Base-by-base conservation (phyloP, 352 stramenopile species). In the Globisporangium abappressorium region DNA sequence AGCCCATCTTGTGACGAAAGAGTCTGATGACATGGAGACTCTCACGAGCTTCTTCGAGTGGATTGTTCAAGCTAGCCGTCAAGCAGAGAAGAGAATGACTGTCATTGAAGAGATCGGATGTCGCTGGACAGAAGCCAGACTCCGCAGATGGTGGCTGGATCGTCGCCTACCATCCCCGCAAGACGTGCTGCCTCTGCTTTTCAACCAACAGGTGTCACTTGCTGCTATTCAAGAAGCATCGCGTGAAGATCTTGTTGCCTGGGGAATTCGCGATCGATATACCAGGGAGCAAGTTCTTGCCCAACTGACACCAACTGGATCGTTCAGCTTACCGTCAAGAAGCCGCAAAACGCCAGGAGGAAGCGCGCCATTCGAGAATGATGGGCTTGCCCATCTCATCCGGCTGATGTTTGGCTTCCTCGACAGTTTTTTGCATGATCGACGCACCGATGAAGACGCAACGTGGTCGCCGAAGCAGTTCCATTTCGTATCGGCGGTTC, bases 241-340 rank as follows among this genome's bases (percentile, higher is more conserved):
- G 9, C 78, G 82, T 7, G 84, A 92, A 70, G 84, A 90, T 36
- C 62, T 92, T 0, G 84, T 91, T n/a, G 83, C 80, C 0, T 92
- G 82, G 82, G 82, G 82, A 2, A 75, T 92, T 43, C 67, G 72
- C 15, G 82, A 91, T 59, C 79, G 82, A 1, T 76, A 80, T 55
- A 76, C 59, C 22, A 77, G 82, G 22, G 80, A 92, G 20, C 76
- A 83, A 63, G 75, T 92, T 69, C 51, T 92, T 34, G 64, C 70
- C 11, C 71, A 79, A 11, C 65, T 82, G 26, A 46, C 56, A 5
- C 67, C 67, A 20, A 78, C 59, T 26, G n/a, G 41, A 3, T 63
- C 68, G 6, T 34, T 63, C 18, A 26, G 26, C 43, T 26, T 72
- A 51, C 64, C 56, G 53, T 36, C 38, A 30, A 60, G 43, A 38